Evolutionary conservation across 1,284 basidiomycete species (phyloP), one percentile per base, ranked within the genome.

Genomic region (Thecaphora thlaspeos): DNA sequence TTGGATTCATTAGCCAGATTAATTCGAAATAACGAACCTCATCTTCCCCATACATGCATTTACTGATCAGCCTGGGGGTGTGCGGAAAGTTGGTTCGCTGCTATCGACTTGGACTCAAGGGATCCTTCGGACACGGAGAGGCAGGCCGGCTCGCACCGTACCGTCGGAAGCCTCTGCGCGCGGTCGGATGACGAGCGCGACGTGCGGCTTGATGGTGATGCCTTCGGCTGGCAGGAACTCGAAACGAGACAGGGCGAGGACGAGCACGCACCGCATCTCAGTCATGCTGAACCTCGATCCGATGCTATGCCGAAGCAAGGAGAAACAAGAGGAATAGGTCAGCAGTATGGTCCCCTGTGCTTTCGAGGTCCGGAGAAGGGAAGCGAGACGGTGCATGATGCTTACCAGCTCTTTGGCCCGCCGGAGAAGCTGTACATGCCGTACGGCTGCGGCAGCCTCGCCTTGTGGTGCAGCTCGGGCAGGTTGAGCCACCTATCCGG

Each of bases 401-500:
- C 57, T 21, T 46, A 60, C 57, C 68, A 71, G 18, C 43, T 46
- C 34, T 67, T 64, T 3, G 66, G 69, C 2, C 69, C 69, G 32
- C 63, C 53, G 15, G 62, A 36, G 41, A 71, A 71, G 22, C 55
- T 46, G 44, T 67, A 61, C 1, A 53, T 56, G 12, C 50, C 53
- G 23, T 58, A 60, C 2, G 64, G 59, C 15, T 34, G 32, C 1
- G 70, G 70, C 2, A 71, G n/a, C 37, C 60, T 61, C 7, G 67
- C 59, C 3, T 56, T 42, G 15, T 36, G 30, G 23, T 62, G 61
- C 1, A 40, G 30, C 1, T 26, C 4, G 15, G 73, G 73, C 0
- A 76, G 51, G 38, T 73, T 37, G 15, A 46, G 51, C 58, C 71
- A 76, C 1, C 73, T 61, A 32, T 73, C 70, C 4, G 73, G 73